phyloP scores from a whole-genome alignment of 139 green algal species.

The Astrephomene gubernaculifera region DNA sequence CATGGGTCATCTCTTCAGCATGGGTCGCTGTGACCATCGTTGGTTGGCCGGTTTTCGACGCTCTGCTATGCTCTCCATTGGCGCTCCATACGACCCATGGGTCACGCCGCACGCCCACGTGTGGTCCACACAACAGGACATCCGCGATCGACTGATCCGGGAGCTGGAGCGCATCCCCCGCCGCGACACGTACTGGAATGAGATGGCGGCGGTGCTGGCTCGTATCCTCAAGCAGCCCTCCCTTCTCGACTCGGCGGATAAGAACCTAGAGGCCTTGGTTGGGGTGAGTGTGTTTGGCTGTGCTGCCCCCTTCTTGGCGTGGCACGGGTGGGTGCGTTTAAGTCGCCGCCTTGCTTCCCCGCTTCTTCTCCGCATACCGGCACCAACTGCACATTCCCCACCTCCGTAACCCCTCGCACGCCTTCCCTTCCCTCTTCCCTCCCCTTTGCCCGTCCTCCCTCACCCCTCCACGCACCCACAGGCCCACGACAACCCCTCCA shows the following conservation, averaged over 20 bases:
- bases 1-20: background rate
- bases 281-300: background rate
- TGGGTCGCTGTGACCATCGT: background rate
- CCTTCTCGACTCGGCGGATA: background rate
- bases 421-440: background rate
- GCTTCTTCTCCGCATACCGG: background rate
- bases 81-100: background rate
- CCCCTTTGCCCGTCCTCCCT: background rate
- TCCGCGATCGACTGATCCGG: background rate
- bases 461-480: background rate
- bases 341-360: background rate
- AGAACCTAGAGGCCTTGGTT: slow-evolving; percentile 25
- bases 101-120: background rate
- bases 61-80: background rate
- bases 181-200: slow-evolving; percentile 16
- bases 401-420: background rate
- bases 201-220: slow-evolving; percentile 21
- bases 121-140: background rate
- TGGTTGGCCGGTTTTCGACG: background rate
- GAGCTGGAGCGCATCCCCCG: background rate
- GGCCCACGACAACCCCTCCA: background rate
- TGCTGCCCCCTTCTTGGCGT: background rate
- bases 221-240: slow-evolving; percentile 23
- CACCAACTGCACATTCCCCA: background rate
- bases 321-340: background rate